These are phyloP conservation scores for Suaeda aralocaspica DNA, from an alignment of 148 eudicot genomes.

Conservation along the genomic window DNA sequence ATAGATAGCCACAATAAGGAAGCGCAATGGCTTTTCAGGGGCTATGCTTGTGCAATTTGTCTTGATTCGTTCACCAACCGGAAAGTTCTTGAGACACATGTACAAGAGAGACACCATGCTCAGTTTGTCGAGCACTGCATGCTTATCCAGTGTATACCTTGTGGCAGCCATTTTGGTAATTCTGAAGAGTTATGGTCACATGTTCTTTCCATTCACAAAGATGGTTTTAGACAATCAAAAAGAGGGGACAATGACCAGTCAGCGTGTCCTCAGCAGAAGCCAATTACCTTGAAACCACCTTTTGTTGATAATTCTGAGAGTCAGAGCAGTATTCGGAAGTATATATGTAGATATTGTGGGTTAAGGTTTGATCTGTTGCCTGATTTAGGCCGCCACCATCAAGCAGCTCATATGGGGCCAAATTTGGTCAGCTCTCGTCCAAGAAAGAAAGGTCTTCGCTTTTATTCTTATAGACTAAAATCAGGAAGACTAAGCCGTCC, in stretches of 20 bases:
- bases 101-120: conserved; percentile 86
- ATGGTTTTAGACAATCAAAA: conserved; percentile 50
- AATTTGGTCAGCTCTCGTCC: conserved; percentile 40
- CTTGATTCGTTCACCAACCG: conserved; percentile 89
- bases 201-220: conserved; percentile 69
- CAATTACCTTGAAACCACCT: conserved; percentile 22
- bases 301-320: conserved; percentile 37
- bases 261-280: conserved; percentile 31
- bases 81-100: conserved; percentile 86
- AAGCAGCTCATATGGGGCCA: conserved; percentile 90
- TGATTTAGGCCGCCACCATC: conserved; percentile 97
- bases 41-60: conserved; percentile 96
- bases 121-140: conserved; percentile 86
- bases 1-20: conserved; percentile 81
- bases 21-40: conserved; percentile 93
- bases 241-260: conserved; percentile 22
- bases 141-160: conserved; percentile 90
- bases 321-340: conserved; percentile 45
- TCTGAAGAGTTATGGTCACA: conserved; percentile 84
- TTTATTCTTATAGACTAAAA: conserved; percentile 71
- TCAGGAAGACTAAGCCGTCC: conserved; percentile 83
- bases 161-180: conserved; percentile 81
- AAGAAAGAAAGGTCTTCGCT: conserved; percentile 62
- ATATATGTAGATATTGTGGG: conserved; percentile 82
- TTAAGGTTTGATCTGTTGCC: conserved; percentile 90